Base-by-base conservation (phyloP, 805 yeast species). In the Teunomyces lycoperdinae region DNA sequence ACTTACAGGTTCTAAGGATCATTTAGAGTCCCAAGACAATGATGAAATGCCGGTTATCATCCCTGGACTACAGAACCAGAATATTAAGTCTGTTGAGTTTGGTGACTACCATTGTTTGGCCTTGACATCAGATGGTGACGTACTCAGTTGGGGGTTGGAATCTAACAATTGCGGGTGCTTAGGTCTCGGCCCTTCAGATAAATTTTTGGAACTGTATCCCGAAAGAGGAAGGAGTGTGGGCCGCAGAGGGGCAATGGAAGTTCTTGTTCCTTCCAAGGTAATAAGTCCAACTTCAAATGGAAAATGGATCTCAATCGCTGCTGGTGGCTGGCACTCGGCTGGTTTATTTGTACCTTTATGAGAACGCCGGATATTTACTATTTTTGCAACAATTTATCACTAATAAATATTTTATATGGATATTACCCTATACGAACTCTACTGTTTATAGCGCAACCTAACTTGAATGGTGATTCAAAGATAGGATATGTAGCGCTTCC, bases 251-350 rank as follows among this genome's bases (percentile, higher is more conserved):
- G 79, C 77, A 3, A 50, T 60, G 17, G 47, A 46, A 40, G 62
- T 55, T 1, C 24, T 16, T 20, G 53, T 43, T 20, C 70, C 68
- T 2, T 44, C 50, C 6, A 38, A 45, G 20, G 64, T 74, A 1
- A 52, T 54, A 1, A 68, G 61, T 26, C 89, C 89, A 2, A 64
- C 69, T 1, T 30, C 17, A 4, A 42, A 44, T 5, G 80, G 80
- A 3, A 66, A 67, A 29, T 81, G 84, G 58, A 62, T 85, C 16
- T 82, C 83, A 0, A 76, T 85, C 30, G 77, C 87, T 1, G 89
- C 91, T 5, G 84, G 83, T 11, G 95, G 94, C 1, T 87, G 92
- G 92, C 94, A 87, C 49, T 78, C 89, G 5, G 81, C 84, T 39
- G 90, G 89, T 1, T 68, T 87, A 13, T 61, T 50, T 45, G 56